Percentiles rank a stretch among this genome's conserved stretches.
Conservation (phyloP, 352 stramenopile genomes). For the Pythium grandisporangium region DNA sequence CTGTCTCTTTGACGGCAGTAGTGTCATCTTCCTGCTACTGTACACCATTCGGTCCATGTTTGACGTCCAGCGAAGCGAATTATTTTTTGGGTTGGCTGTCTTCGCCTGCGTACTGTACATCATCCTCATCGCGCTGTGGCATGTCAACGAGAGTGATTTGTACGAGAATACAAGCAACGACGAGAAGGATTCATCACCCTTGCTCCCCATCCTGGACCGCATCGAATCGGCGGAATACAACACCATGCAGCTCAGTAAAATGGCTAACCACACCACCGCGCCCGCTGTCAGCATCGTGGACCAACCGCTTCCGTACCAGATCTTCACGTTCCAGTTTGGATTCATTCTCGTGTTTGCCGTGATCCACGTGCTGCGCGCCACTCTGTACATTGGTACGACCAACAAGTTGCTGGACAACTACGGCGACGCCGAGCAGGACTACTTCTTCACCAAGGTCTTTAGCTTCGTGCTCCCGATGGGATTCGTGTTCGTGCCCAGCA, state of each 20-base stretch:
- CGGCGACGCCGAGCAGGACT: conserved; percentile 38
- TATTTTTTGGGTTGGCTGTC: conserved; percentile 41
- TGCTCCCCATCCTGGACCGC: conserved; percentile 16
- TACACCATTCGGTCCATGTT: conserved; percentile 43
- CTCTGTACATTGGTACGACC: conserved; percentile 67
- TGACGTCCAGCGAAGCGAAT: conserved; percentile 24
- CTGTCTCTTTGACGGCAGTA: conserved; percentile 70
- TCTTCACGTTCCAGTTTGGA: conserved; percentile 57
- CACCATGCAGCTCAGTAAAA: conserved; percentile 5
- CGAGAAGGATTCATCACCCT: conserved; percentile 19
- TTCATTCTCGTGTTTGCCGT: conserved; percentile 53
- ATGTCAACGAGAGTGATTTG: conserved; percentile 44
- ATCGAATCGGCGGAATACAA: conserved; percentile 17
- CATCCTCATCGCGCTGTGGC: conserved; percentile 54
- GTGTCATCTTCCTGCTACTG: conserved; percentile 62
- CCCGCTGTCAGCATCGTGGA: conserved; percentile 39
- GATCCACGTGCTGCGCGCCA: conserved; percentile 62
- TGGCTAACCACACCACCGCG: conserved; percentile 1
- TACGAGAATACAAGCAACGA: conserved; percentile 9
- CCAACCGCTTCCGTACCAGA: conserved; percentile 39
- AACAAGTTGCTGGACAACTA: conserved; percentile 76
- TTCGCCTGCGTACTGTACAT: conserved; percentile 31
- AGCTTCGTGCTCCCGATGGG: conserved; percentile 65
- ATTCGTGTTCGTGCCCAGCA: conserved; percentile 68
- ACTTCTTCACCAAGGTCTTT: conserved; percentile 71